Conservation (phyloP, 768 basidiomycete species). For the Leucosporidium scottii region DNA sequence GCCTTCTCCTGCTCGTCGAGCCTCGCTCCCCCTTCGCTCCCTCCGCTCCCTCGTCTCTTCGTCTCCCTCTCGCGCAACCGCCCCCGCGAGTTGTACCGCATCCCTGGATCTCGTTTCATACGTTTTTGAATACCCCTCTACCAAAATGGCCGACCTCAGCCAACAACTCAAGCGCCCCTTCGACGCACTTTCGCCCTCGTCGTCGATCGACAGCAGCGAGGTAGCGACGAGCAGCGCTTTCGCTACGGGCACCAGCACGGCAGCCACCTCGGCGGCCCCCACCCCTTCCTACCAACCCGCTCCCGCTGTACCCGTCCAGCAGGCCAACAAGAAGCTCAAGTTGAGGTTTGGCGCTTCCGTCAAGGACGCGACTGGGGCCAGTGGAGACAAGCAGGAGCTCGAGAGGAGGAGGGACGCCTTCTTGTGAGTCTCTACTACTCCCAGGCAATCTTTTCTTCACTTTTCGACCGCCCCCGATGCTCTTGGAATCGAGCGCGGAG, state of each 20-base stretch:
- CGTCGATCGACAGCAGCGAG: too few species aligned
- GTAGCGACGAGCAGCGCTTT: constrained; percentile 43
- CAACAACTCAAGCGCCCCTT: too few species aligned
- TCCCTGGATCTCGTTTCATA: too few species aligned
- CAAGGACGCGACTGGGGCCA: background rate
- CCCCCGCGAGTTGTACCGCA: too few species aligned
- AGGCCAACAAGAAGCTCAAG: constrained; percentile 1
- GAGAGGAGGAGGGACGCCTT: constrained; percentile 10
- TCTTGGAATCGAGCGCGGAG: background rate
- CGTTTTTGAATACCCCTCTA: too few species aligned
- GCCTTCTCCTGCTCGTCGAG: too few species aligned
- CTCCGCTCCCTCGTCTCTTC: too few species aligned
- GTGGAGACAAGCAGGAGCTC: background rate
- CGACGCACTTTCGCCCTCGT: too few species aligned
- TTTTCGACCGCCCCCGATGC: background rate
- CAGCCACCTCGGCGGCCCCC: constrained; percentile 42
- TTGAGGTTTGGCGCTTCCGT: background rate
- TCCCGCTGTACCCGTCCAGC: background rate
- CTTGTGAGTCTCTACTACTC: background rate
- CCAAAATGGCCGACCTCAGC: too few species aligned
- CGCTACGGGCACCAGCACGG: constrained; percentile 45
- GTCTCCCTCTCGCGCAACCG: too few species aligned
- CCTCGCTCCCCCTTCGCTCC: too few species aligned
- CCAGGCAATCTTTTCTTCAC: background rate
- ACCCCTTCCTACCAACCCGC: background rate